Percentiles rank a stretch among this genome's conserved stretches.
Conservation (phyloP, 306 rosid genomes). For the Comarum palustre region DNA sequence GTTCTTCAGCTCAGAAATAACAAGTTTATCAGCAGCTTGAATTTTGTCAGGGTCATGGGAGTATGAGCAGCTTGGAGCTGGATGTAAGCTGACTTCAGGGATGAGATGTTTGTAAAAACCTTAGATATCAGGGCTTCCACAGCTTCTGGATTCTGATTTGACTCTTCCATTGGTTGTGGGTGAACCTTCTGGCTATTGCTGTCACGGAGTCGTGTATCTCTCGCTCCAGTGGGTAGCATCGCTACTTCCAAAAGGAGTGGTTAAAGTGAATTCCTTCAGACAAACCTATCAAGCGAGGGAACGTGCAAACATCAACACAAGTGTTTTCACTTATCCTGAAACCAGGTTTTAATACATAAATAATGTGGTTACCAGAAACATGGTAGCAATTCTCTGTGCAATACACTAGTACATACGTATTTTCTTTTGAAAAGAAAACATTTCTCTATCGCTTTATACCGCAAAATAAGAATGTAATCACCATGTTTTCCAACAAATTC, state of each 20-base stretch:
- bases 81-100: conserved; percentile 89
- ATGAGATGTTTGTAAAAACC: conserved; percentile 75
- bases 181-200: conserved; percentile 91
- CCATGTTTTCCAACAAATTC: background rate
- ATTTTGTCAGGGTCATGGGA: conserved; percentile 94
- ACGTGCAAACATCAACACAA: conserved; percentile 50
- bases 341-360: conserved; percentile 16
- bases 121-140: conserved; percentile 74
- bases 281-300: conserved; percentile 33
- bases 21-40: conserved; percentile 87
- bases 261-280: conserved; percentile 47
- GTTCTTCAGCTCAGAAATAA: conserved; percentile 83
- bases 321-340: conserved; percentile 29
- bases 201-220: conserved; percentile 88
- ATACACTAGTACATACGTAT: too few species aligned
- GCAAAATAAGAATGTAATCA: background rate
- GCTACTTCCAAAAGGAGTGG: conserved; percentile 51
- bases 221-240: conserved; percentile 94
- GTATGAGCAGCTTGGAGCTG: conserved; percentile 98
- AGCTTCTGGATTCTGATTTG: conserved; percentile 95
- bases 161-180: conserved; percentile 99
- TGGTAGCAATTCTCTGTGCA: background rate
- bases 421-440: too few species aligned
- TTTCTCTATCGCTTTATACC: background rate
- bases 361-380: background rate